phyloP scores from a whole-genome alignment of 352 stramenopile species.

The Phytopythium cucurbitacearum region DNA sequence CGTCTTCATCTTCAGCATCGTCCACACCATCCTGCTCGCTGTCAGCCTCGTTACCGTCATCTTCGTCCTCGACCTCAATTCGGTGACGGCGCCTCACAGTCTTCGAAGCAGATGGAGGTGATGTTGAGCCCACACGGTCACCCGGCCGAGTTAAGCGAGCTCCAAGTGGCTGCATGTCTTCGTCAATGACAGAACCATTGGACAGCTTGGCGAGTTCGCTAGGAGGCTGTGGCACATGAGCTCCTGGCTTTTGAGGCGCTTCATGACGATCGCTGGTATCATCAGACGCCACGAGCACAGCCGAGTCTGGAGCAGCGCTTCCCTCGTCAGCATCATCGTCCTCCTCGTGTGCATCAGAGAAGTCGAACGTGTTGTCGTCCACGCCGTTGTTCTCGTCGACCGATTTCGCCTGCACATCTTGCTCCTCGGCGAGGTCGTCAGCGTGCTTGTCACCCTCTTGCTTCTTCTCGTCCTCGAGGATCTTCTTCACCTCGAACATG shows the following conservation, averaged over 20 bases:
- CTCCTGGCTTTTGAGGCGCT: too few species aligned
- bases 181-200: too few species aligned
- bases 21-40: slow-evolving; percentile 49
- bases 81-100: slow-evolving; percentile 31
- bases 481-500: slow-evolving; percentile 56
- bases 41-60: slow-evolving; percentile 60
- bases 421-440: slow-evolving; percentile 9
- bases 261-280: too few species aligned
- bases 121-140: neutral
- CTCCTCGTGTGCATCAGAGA: neutral
- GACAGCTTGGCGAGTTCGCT: too few species aligned
- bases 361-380: slow-evolving; percentile 1
- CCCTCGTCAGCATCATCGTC: slow-evolving; percentile 1
- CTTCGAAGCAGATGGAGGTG: neutral
- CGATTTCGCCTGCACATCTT: slow-evolving; percentile 6
- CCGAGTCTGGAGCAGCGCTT: too few species aligned
- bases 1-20: slow-evolving; percentile 20
- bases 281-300: too few species aligned
- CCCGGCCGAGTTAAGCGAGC: neutral
- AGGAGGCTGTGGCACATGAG: too few species aligned
- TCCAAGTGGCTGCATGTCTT: too few species aligned
- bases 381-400: slow-evolving; percentile 7
- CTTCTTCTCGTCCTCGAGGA: slow-evolving; percentile 35
- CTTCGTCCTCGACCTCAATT: slow-evolving; percentile 35
- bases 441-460: slow-evolving; percentile 9